These are phyloP conservation scores for Parafenestella ontariensis DNA, from an alignment of 2,329 filamentous ascomycete species.

Conservation along the genomic window DNA sequence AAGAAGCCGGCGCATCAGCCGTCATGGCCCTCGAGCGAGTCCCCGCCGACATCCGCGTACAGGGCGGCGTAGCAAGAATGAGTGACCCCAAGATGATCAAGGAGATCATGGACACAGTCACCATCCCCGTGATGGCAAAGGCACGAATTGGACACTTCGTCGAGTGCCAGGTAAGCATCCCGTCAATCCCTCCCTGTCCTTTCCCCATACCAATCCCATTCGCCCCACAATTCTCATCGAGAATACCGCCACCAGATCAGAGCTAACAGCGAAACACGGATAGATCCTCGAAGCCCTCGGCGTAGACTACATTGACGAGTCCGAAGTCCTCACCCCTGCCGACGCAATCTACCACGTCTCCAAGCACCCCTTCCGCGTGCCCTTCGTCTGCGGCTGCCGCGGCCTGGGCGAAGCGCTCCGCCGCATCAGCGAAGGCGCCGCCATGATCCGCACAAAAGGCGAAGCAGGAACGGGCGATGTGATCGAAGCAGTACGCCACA, in stretches of 20 bases:
- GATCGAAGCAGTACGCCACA: slow-evolving; percentile 94
- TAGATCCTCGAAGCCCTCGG: slow-evolving; percentile 93
- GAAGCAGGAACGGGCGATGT: slow-evolving; percentile 98
- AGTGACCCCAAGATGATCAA: slow-evolving; percentile 93
- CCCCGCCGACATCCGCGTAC: slow-evolving; percentile 89
- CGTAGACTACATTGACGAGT: slow-evolving; percentile 98
- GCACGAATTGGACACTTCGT: slow-evolving; percentile 97
- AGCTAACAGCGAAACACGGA: not conserved
- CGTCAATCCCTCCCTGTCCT: not conserved
- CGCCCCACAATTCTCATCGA: not conserved
- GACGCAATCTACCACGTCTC: slow-evolving; percentile 91
- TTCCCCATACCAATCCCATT: not conserved
- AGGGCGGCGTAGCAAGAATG: slow-evolving; percentile 97
- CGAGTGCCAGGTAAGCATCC: slow-evolving; percentile 76
- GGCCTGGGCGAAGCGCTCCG: slow-evolving; percentile 93
- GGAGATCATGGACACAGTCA: slow-evolving; percentile 92
- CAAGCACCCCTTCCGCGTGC: slow-evolving; percentile 81
- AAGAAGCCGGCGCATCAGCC: slow-evolving; percentile 92
- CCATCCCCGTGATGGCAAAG: slow-evolving; percentile 99
- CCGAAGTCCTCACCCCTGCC: slow-evolving; percentile 94
- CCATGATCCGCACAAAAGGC: slow-evolving; percentile 99
- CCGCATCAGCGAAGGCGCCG: slow-evolving; percentile 89
- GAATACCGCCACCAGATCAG: not conserved
- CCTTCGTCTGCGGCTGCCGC: slow-evolving; percentile 96
- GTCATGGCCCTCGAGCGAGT: slow-evolving; percentile 99